Percentiles rank a stretch among this genome's conserved stretches.
phyloP scores from a whole-genome alignment of 352 stramenopile species.

The Blastocystis hominis region DNA sequence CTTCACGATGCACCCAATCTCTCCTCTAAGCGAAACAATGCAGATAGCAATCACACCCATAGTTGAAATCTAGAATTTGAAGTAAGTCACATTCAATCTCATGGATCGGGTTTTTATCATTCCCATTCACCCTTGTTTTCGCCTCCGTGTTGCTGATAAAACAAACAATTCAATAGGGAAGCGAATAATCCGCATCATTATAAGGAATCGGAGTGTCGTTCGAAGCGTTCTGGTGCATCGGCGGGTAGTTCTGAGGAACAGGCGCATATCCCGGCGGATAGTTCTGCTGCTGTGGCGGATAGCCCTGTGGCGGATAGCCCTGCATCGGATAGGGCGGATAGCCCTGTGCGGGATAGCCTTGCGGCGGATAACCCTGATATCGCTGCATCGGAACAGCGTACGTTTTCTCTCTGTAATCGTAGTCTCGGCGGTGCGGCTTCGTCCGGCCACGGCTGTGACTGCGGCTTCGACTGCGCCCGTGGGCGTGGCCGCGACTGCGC shows the following conservation, averaged over 20 bases:
- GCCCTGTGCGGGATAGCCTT: neutral
- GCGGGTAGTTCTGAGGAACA: neutral
- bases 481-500: neutral
- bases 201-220: neutral
- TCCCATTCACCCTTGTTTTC: neutral
- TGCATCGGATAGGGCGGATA: neutral
- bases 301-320: neutral
- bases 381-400: neutral
- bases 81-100: neutral
- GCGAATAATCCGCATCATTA: neutral
- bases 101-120: constrained; percentile 32
- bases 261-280: neutral
- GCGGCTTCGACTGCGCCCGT: neutral
- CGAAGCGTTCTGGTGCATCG: neutral
- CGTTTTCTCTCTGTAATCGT: neutral
- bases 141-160: neutral
- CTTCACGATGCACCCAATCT: constrained; percentile 55
- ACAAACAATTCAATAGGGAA: constrained; percentile 30
- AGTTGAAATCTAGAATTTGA: neutral
- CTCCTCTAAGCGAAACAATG: constrained; percentile 50
- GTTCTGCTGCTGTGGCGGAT: neutral
- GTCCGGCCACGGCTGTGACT: neutral
- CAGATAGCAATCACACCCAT: constrained; percentile 55
- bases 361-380: neutral
- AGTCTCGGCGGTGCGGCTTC: neutral